Evolutionary conservation across 441 rosid species (phyloP), one percentile per base, ranked within the genome.

Genomic region (Brassica balearica): DNA sequence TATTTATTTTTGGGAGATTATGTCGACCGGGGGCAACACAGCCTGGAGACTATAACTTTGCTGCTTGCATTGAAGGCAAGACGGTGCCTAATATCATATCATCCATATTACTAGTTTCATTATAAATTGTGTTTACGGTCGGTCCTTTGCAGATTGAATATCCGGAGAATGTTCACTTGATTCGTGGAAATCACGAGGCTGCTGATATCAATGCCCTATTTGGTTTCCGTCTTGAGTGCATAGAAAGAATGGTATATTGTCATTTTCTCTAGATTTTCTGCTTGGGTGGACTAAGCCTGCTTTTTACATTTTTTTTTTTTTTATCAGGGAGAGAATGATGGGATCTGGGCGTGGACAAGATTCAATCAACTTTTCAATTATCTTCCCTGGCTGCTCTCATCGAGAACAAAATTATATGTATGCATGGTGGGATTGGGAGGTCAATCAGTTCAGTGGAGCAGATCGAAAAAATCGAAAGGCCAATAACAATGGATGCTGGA

Each of bases 311-410:
- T 32, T 32, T 32, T 32, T n/a, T n/a, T n/a, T 32, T 56, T 23
- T 77, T 6, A 76, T 58, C 78, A 95, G 99, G 98, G 99, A 72
- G 99, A 96, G 86, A 91, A 87, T 79, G 98, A 96, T 75, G 99
- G 99, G 68, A 93, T 93, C 78, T 96, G 99, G 99, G 97, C 99
- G 38, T 96, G 99, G 99, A 92, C 99, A 74, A 91, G 99, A 80
- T 96, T 96, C 87, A 93, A 96, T 82, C 97, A 96, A 78, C 95
- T 96, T 46, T 96, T 93, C 86, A 83, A 89, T 81, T 73, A 19
- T 79, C 97, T 96, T 81, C 99, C 98, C 95, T 96, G 19, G 97
- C 95, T 79, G 98, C 98, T 0, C 89, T 92, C 17, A 87, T 96
- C 61, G 97, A 89, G 86, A 89, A 91, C 83, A 96, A 87, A 85